Conservation (phyloP, 2,329 filamentous ascomycete genomes). For the Aspergillus intermedius region DNA sequence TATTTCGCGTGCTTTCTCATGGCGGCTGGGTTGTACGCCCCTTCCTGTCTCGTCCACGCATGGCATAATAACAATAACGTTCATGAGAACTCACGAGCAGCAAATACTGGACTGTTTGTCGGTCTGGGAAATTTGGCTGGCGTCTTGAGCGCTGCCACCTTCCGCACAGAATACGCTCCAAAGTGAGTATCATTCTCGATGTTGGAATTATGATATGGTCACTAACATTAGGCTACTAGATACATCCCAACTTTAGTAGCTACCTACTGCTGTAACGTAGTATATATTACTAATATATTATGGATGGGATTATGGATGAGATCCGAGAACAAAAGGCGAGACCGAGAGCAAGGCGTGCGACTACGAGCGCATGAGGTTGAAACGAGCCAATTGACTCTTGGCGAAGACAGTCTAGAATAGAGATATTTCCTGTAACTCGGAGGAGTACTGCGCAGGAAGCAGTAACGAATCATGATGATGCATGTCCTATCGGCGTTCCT, state of each 20-base stretch:
- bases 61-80: slow-evolving; percentile 52
- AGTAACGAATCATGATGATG: background rate
- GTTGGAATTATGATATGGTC: background rate
- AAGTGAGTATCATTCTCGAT: slow-evolving; percentile 13
- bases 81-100: slow-evolving; percentile 44
- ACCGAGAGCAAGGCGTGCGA: slow-evolving; percentile 30
- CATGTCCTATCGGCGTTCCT: background rate
- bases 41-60: slow-evolving; percentile 42
- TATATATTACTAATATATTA: slow-evolving; percentile 36
- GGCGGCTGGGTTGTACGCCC: slow-evolving; percentile 40
- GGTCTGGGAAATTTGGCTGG: slow-evolving; percentile 46
- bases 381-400: slow-evolving; percentile 34
- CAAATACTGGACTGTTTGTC: slow-evolving; percentile 44
- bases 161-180: slow-evolving; percentile 44
- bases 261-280: slow-evolving; percentile 38
- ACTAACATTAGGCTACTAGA: slow-evolving; percentile 2
- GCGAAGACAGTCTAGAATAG: slow-evolving; percentile 35
- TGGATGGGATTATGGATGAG: slow-evolving; percentile 43
- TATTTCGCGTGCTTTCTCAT: slow-evolving; percentile 49
- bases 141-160: slow-evolving; percentile 41
- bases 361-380: slow-evolving; percentile 33
- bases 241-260: slow-evolving; percentile 44
- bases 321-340: slow-evolving; percentile 36
- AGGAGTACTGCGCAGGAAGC: background rate
- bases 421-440: slow-evolving; percentile 17